Evolutionary conservation across 2,329 filamentous ascomycete species (phyloP).

Genomic region (Colletotrichum theobromicola): DNA sequence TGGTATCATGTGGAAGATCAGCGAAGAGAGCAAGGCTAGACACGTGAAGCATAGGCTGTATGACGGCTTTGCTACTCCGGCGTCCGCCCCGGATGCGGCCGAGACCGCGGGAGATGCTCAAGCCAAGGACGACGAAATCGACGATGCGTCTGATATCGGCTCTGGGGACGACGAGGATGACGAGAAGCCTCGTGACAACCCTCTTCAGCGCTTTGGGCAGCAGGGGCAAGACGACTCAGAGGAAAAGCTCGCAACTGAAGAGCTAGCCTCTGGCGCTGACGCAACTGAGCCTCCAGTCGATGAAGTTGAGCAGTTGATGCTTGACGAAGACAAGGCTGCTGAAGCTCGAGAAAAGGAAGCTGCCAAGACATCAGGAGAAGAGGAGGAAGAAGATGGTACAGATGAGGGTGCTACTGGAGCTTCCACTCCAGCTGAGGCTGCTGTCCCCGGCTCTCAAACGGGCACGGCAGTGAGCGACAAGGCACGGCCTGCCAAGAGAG

Average conservation of each 20-base stretch:
- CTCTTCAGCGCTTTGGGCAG: slow-evolving; percentile 36
- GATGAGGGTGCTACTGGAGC: slow-evolving; percentile 6
- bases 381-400: slow-evolving; percentile 24
- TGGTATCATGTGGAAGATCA: slow-evolving; percentile 86
- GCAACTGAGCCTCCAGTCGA: slow-evolving; percentile 17
- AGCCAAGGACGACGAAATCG: slow-evolving; percentile 32
- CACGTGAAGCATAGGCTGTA: slow-evolving; percentile 74
- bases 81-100: slow-evolving; percentile 1
- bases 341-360: slow-evolving; percentile 4
- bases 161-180: slow-evolving; percentile 36
- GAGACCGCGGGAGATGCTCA: slow-evolving; percentile 17
- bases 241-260: slow-evolving; percentile 24
- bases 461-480: slow-evolving; percentile 40
- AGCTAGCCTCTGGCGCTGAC: slow-evolving; percentile 6
- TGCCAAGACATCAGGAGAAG: not conserved
- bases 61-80: slow-evolving; percentile 26
- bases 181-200: slow-evolving; percentile 38
- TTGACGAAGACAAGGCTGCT: slow-evolving; percentile 24
- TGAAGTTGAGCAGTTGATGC: slow-evolving; percentile 9
- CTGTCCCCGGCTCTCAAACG: slow-evolving; percentile 14
- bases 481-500: slow-evolving; percentile 65
- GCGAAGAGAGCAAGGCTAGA: slow-evolving; percentile 81
- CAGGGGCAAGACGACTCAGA: slow-evolving; percentile 30
- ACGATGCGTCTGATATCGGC: slow-evolving; percentile 37
- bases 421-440: slow-evolving; percentile 3